Conservation (phyloP, 352 stramenopile genomes). For the Pythium dissotocum region DNA sequence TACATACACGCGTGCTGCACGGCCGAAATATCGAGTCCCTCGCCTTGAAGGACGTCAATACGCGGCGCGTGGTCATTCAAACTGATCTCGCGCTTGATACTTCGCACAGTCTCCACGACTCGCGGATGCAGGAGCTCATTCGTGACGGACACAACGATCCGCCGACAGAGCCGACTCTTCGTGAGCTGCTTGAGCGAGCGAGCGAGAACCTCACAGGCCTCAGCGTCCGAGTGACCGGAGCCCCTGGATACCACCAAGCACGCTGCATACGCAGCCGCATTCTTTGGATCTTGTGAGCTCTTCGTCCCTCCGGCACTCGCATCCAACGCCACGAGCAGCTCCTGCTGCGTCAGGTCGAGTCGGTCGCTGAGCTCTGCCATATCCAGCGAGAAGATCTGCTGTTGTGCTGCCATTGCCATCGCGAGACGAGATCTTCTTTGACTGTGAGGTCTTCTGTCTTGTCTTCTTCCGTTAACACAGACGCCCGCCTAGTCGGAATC, state of each 20-base stretch:
- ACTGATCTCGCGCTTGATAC: conserved; percentile 1
- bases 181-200: conserved; percentile 19
- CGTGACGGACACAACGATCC: conserved; percentile 20
- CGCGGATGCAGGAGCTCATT: conserved; percentile 4
- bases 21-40: conserved; percentile 15
- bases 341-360: conserved; percentile 15
- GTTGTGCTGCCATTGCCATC: neutral
- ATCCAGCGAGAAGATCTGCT: conserved; percentile 31
- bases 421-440: neutral
- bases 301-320: neutral
- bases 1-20: conserved; percentile 29
- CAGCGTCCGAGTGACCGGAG: neutral
- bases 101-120: conserved; percentile 18
- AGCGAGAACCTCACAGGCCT: neutral
- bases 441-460: neutral
- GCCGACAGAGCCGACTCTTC: conserved; percentile 7
- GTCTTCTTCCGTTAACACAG: neutral
- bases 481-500: neutral
- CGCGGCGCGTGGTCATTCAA: neutral
- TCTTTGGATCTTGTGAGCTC: neutral
- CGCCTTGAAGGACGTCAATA: conserved; percentile 25
- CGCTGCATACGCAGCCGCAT: conserved; percentile 5
- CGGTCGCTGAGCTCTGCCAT: conserved; percentile 26
- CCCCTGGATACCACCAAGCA: conserved; percentile 22
- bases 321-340: conserved; percentile 22